These are phyloP conservation scores for Leucoagaricus sp. DNA, from an alignment of 1,284 basidiomycete genomes.

Conservation along the genomic window DNA sequence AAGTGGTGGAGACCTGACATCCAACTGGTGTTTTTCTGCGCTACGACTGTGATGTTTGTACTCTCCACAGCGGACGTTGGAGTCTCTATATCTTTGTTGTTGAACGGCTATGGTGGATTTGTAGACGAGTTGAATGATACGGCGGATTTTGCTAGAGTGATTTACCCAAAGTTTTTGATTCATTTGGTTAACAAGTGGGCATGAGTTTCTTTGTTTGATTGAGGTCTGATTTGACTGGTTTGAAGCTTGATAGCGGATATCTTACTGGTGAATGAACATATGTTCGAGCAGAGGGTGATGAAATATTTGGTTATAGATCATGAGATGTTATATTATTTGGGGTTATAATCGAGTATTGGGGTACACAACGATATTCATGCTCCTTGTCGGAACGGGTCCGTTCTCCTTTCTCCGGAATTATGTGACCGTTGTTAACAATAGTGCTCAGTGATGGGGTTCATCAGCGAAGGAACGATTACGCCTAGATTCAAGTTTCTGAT, in stretches of 20 bases:
- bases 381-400: constrained; percentile 22
- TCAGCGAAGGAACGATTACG: constrained; percentile 22
- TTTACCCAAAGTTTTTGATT: constrained; percentile 25
- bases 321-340: constrained; percentile 27
- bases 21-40: constrained; percentile 20
- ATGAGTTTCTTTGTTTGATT: background rate
- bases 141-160: constrained; percentile 12
- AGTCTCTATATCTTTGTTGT: constrained; percentile 18
- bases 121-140: constrained; percentile 10
- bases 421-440: background rate
- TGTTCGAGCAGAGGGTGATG: background rate
- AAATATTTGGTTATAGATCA: constrained; percentile 21
- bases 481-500: constrained; percentile 19
- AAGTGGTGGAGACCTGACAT: too few relatives aligned
- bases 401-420: background rate
- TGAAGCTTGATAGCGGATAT: constrained; percentile 23
- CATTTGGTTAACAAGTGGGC: constrained; percentile 25
- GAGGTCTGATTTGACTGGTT: background rate
- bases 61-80: constrained; percentile 24
- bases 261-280: constrained; percentile 21
- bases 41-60: constrained; percentile 22
- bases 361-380: constrained; percentile 10
- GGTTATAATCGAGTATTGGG: constrained; percentile 18
- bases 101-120: constrained; percentile 16
- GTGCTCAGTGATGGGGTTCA: constrained; percentile 21